Conservation (phyloP, 1,284 basidiomycete species). For the Ustilago loliicola region DNA sequence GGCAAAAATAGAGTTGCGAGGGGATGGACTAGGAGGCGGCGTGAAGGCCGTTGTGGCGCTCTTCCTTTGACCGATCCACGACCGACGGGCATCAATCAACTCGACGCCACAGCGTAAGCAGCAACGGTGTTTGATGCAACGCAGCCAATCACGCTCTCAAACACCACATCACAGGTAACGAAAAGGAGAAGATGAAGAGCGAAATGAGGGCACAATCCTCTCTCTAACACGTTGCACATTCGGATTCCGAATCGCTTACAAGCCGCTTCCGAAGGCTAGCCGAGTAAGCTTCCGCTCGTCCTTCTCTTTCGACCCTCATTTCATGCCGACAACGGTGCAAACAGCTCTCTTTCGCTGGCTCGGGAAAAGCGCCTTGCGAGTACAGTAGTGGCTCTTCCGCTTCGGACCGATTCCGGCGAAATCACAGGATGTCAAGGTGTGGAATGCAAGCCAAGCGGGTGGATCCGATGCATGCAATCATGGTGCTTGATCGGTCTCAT, state of each 20-base stretch:
- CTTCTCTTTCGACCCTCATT: background rate
- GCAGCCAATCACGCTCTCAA: background rate
- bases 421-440: background rate
- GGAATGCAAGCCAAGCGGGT: background rate
- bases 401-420: slow-evolving; percentile 8
- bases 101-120: background rate
- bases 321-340: background rate
- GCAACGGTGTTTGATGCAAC: background rate
- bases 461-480: background rate
- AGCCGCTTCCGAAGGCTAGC: slow-evolving; percentile 2
- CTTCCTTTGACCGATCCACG: background rate
- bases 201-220: background rate
- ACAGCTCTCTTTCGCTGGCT: background rate
- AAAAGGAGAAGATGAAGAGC: background rate
- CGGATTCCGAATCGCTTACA: slow-evolving; percentile 8
- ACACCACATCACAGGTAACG: background rate
- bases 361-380: too few relatives aligned
- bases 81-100: background rate
- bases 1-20: too few relatives aligned
- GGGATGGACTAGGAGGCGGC: too few relatives aligned
- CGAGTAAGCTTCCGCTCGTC: background rate
- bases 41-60: slow-evolving; percentile 7
- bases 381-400: too few relatives aligned
- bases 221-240: background rate
- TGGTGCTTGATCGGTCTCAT: background rate